Evolutionary conservation across 2,329 filamentous ascomycete species (phyloP), one percentile per base, ranked within the genome.

Genomic region (Chaetomium strumarium): DNA sequence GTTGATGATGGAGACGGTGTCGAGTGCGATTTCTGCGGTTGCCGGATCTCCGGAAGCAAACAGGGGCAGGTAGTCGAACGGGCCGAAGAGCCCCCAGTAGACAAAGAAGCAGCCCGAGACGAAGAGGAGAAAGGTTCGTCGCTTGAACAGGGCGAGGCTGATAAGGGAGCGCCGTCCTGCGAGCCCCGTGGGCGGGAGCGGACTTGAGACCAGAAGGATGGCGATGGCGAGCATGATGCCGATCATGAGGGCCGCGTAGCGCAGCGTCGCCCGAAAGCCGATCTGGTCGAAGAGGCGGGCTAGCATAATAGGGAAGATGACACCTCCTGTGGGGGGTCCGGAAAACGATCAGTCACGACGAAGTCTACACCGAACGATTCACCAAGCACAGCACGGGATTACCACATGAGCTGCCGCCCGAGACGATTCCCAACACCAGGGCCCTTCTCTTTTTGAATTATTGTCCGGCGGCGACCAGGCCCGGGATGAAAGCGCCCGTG

Each of bases 261-360:
- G 46, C 30, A 49, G 5, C 11, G 46, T 49, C 17, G 31, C 24
- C 10, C 46, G 46, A 39, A 49, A 49, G 39, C 46, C 46, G 16
- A 49, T 49, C 39, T 49, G 38, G 7, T 41, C 46, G 19, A 49
- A 49, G 30, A 49, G 46, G 6, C 46, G 46, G 46, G 46, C 46
- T 3, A 49, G 39, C 46, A 49, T 49, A 31, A 49, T 49, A 9
- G 46, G 46, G 16, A 49, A 49, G 3, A 49, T 39, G 17, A 49
- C 17, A 9, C 46, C 46, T n/a, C 45, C 44, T 46, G 29, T n/a
- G n/a, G n/a, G 12, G n/a, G 17, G 33, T 5, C 7, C 6, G 16
- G 9, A 38, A 38, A 24, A 9, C 16, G 8, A 14, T 34, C 8
- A 38, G 36, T n/a, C 13, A 16, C 13, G 12, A n/a, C n/a, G 8